Evolutionary conservation across 352 stramenopile genomes (phyloP), one percentile per base, ranked within the genome.

Genomic region (Aphanomyces cochlioides): DNA sequence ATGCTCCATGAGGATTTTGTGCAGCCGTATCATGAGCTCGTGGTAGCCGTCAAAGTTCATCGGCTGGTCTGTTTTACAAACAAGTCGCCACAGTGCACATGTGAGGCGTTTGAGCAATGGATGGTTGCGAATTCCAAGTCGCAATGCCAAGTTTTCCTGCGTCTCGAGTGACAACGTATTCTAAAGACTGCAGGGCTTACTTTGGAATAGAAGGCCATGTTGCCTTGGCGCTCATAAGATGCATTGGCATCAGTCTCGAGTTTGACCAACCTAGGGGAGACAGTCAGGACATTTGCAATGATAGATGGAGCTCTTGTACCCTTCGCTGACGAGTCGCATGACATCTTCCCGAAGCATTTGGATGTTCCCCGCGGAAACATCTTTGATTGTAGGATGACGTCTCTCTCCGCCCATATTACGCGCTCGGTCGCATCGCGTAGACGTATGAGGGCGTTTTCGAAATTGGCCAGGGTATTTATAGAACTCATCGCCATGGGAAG

Each of bases 1-100:
- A 28, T 69, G 45, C 47, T 69, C 63, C 17, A 58, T 61, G 17
- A 69, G 63, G 50, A 69, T 69, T 37, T 69, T 69, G 47, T 69
- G 63, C 47, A 69, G 12, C 7, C 63, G 63, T 6, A 69, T 60
- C 43, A 69, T 57, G 38, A 69, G 6, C 7, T 57, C 47, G 50
- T 19, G 34, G 37, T 69, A 69, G 34, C 41, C 63, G 40, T 40
- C 43, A 61, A 60, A 17, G 0, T 41, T 40, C 63, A 69, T 69
- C 37, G 63, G 54, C 13, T 41, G 0, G 6, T n/a, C 17, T 7
- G 7, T 19, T 6, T 15, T 10, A 21, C 47, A 41, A 15, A 47
- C 47, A 15, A 69, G 50, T 41, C 63, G 54, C 63, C 63, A 69
- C 7, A 69, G 43, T n/a, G 63, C 47, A 17, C 36, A 38, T 47